A percentile compares a stretch with the other conserved stretches of the same genome.
Conservation (phyloP, 257 asterid species). For the Leptodermis oblonga region DNA sequence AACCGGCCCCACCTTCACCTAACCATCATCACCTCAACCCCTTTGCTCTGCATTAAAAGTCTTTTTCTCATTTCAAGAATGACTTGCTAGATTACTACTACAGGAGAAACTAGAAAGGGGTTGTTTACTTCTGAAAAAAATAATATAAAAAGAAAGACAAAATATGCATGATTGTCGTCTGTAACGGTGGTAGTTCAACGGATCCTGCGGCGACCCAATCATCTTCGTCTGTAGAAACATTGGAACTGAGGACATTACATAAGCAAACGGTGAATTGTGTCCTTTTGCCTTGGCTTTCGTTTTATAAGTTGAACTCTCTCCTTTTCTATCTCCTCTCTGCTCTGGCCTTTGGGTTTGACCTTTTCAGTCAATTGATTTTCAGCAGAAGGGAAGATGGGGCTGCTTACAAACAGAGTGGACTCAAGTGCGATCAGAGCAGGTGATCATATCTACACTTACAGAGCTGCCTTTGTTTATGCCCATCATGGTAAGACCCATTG, state of each 20-base stretch:
- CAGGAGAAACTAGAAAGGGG: neutral
- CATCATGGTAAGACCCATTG: conserved; percentile 55
- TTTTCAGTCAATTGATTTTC: conserved; percentile 6
- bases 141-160: neutral
- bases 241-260: neutral
- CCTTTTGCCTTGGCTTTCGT: neutral
- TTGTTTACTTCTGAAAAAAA: neutral
- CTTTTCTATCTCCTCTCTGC: neutral
- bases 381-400: conserved; percentile 49
- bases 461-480: conserved; percentile 73
- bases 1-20: neutral
- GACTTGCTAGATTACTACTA: too few species aligned
- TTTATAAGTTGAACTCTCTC: neutral
- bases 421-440: conserved; percentile 63
- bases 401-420: conserved; percentile 70
- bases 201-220: conserved; percentile 25
- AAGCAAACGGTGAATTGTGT: conserved; percentile 19
- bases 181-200: conserved; percentile 23
- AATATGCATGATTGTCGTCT: conserved; percentile 10
- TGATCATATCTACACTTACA: conserved; percentile 81
- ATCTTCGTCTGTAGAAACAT: conserved; percentile 14
- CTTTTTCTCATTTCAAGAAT: too few species aligned
- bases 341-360: neutral
- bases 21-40: neutral
- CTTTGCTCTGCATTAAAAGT: too few species aligned